Percentiles rank a stretch among this genome's conserved stretches.
phyloP scores from a whole-genome alignment of 73 alveolate genomes.

The Tetrahymena borealis region DNA sequence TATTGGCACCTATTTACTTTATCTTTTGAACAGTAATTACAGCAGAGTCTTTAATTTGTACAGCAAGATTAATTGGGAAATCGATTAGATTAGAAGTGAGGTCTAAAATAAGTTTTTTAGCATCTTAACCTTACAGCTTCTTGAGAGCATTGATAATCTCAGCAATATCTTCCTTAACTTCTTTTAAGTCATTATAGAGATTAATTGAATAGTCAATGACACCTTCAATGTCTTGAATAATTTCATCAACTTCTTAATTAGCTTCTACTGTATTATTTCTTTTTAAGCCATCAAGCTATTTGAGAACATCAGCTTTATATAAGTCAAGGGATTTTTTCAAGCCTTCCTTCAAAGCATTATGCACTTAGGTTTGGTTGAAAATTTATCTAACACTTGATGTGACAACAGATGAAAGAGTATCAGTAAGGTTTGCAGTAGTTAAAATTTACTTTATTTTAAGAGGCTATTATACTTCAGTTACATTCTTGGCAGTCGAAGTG shows the following conservation, averaged over 20 bases:
- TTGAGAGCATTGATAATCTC: background rate
- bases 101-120: background rate
- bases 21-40: background rate
- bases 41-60: background rate
- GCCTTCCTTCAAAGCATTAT: background rate
- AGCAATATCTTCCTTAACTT: background rate
- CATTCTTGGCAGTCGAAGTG: background rate
- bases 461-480: background rate
- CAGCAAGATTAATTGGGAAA: background rate
- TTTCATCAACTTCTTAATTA: background rate
- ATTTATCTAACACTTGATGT: background rate
- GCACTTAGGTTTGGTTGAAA: background rate
- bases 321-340: background rate
- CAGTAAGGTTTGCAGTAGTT: background rate
- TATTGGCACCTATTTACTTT: background rate
- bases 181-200: background rate
- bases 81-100: background rate
- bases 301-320: background rate
- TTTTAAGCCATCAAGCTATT: background rate
- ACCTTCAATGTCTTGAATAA: background rate
- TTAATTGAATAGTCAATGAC: background rate
- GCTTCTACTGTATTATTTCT: background rate
- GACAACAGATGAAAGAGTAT: background rate
- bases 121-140: background rate
- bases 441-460: no score